phyloP scores from a whole-genome alignment of 495 filamentous ascomycete species.

The Lasiosphaeriaceae sp. region DNA sequence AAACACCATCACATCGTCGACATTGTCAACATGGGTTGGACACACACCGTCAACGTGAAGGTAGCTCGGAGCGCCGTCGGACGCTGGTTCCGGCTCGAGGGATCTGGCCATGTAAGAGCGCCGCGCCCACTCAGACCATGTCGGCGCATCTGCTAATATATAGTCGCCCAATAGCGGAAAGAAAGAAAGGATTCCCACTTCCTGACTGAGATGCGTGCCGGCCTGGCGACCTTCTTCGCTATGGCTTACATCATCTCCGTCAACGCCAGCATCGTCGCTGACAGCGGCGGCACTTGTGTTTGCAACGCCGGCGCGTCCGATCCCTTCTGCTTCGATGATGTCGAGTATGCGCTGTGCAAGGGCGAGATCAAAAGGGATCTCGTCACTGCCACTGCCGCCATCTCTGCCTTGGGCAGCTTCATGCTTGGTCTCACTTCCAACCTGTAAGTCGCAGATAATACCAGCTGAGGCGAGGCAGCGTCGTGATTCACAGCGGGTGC shows the following conservation, averaged over 20 bases:
- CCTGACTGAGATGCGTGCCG: constrained; percentile 74
- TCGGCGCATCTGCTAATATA: constrained; percentile 12
- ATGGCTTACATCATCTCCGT: constrained; percentile 76
- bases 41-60: constrained; percentile 49
- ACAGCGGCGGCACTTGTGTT: constrained; percentile 62
- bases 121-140: background rate
- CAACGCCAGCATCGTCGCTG: constrained; percentile 65
- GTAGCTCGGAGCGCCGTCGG: constrained; percentile 60
- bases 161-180: constrained; percentile 57
- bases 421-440: constrained; percentile 73
- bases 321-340: constrained; percentile 51
- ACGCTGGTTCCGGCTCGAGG: constrained; percentile 69
- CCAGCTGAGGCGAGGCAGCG: no score
- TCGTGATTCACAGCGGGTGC: background rate
- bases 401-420: constrained; percentile 65
- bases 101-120: constrained; percentile 64
- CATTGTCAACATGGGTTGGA: constrained; percentile 38
- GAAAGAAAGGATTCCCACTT: constrained; percentile 73
- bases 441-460: constrained; percentile 23
- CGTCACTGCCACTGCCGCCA: constrained; percentile 76
- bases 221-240: constrained; percentile 78
- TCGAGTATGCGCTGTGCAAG: constrained; percentile 62
- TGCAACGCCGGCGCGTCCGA: constrained; percentile 48
- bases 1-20: no score
- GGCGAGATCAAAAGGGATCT: constrained; percentile 69